Conservation (phyloP, 345 rosid species). For the Eucalyptus paniculata region DNA sequence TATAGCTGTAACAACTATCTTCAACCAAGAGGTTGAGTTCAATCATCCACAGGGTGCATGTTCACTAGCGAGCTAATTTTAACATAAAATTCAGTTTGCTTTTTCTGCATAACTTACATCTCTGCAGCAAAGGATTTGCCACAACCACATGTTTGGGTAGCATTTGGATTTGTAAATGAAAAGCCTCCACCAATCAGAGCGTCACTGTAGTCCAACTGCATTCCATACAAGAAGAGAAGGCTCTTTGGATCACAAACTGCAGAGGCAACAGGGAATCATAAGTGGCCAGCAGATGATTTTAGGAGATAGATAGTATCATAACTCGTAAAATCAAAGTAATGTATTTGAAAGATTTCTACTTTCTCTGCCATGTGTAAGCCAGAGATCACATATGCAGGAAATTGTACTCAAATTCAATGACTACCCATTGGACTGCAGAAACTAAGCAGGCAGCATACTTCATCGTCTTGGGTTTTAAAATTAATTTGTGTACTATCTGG, state of each 20-base stretch:
- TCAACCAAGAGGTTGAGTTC: neutral
- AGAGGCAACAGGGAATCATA: neutral
- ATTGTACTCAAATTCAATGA: neutral
- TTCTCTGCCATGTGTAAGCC: neutral
- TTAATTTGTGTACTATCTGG: neutral
- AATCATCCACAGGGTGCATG: neutral
- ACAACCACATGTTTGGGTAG: constrained; percentile 76
- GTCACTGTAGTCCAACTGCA: constrained; percentile 92
- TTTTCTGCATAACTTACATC: neutral
- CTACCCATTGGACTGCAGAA: neutral
- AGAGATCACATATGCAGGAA: neutral
- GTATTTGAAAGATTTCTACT: neutral
- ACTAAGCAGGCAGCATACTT: neutral
- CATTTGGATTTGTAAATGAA: constrained; percentile 88
- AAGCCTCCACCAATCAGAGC: constrained; percentile 98
- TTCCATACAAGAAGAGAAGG: constrained; percentile 86
- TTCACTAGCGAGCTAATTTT: neutral
- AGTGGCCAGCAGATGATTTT: neutral
- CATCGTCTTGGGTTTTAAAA: neutral
- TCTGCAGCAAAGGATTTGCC: constrained; percentile 34
- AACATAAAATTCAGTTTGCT: neutral
- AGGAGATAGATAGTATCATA: neutral
- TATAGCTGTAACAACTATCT: neutral
- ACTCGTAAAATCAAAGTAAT: neutral
- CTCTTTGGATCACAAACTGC: constrained; percentile 99